These are phyloP conservation scores for Chlamydomonas reinhardtii DNA, from an alignment of 163 green algal genomes.

Conservation along the genomic window DNA sequence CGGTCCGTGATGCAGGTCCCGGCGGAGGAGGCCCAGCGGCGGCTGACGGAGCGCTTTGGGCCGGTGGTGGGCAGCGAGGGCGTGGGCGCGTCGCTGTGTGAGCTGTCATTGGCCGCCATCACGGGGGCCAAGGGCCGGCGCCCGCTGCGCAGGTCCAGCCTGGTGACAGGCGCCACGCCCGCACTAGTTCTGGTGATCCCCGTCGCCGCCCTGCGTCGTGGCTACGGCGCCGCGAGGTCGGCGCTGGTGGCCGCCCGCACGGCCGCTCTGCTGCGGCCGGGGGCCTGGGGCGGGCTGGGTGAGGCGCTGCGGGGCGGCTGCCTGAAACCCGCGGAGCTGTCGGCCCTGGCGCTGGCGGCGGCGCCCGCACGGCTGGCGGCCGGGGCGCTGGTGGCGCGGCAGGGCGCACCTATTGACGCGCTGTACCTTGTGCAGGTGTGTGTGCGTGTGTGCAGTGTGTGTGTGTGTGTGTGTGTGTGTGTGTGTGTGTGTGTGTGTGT, in stretches of 20 bases:
- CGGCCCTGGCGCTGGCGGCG: slow-evolving; percentile 16
- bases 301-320: neutral
- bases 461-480: neutral
- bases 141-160: neutral
- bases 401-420: slow-evolving; percentile 13
- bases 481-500: neutral
- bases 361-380: slow-evolving; percentile 9
- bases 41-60: slow-evolving; percentile 12
- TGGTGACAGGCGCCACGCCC: neutral
- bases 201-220: neutral
- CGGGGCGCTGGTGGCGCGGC: slow-evolving; percentile 34
- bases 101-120: slow-evolving; percentile 17
- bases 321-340: neutral
- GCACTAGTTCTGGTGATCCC: slow-evolving; percentile 20
- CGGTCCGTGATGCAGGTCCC: neutral
- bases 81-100: neutral
- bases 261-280: neutral
- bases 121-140: neutral
- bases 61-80: neutral
- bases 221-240: slow-evolving; percentile 3
- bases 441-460: too few relatives aligned
- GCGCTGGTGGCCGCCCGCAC: slow-evolving; percentile 6
- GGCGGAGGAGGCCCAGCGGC: slow-evolving; percentile 2
- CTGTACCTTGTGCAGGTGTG: slow-evolving; percentile 40
- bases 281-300: neutral